These are phyloP conservation scores for Calocybe gangraenosa DNA, from an alignment of 768 basidiomycete species.

Conservation along the genomic window DNA sequence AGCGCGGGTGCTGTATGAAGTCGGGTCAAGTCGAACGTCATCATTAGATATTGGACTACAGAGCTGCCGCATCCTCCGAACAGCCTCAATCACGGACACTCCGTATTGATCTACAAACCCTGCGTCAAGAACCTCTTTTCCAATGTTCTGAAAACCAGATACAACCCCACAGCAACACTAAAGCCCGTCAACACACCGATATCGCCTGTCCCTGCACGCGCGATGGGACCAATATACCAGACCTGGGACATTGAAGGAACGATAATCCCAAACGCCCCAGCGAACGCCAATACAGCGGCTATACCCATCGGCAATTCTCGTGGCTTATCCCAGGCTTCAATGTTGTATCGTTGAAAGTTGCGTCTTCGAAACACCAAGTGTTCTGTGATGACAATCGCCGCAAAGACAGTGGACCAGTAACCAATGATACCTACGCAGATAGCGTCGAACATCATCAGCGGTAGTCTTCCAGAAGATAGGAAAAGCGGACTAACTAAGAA, in stretches of 20 bases:
- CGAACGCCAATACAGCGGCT: conserved; percentile 52
- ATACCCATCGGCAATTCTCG: conserved; percentile 54
- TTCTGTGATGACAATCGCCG: conserved; percentile 57
- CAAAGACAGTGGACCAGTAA: conserved; percentile 59
- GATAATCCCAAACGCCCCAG: conserved; percentile 49
- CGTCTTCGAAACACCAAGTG: conserved; percentile 59
- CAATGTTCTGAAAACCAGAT: conserved; percentile 22
- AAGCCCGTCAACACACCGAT: conserved; percentile 68
- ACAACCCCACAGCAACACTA: conserved; percentile 39
- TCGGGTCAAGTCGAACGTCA: too few relatives aligned
- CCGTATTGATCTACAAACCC: too few relatives aligned
- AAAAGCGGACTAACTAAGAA: conserved; percentile 44
- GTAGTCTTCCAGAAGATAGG: background rate
- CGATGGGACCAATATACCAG: conserved; percentile 71
- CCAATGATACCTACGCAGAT: conserved; percentile 35
- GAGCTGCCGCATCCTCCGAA: too few relatives aligned
- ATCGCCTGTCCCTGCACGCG: conserved; percentile 54
- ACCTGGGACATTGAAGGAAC: conserved; percentile 68
- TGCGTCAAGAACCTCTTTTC: conserved; percentile 1
- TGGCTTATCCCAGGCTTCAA: conserved; percentile 51
- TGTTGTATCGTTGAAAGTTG: conserved; percentile 44
- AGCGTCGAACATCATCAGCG: background rate
- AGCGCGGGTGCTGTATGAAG: too few relatives aligned
- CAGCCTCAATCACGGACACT: too few relatives aligned
- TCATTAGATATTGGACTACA: too few relatives aligned